Percentiles rank a stretch among this genome's conserved stretches.
Evolutionary conservation across 148 eudicot species (phyloP).

Genomic region (Rhododendron vialii): DNA sequence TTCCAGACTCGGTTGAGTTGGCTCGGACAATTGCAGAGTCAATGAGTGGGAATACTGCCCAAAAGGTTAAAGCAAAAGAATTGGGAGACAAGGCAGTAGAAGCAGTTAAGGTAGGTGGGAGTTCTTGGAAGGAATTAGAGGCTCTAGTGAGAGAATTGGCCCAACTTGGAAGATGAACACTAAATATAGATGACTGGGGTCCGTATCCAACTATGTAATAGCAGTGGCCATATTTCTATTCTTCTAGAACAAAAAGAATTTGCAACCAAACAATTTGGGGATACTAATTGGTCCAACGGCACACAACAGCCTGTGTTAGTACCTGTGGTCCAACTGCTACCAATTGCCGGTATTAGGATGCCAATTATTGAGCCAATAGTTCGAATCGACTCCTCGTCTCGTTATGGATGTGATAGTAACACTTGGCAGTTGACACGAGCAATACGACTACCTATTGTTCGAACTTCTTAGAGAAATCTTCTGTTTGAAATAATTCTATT

Average conservation of each 20-base stretch:
- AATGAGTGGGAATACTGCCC: conserved; percentile 17
- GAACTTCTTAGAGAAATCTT: background rate
- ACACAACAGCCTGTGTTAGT: background rate
- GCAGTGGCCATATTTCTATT: background rate
- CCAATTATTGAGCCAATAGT: background rate
- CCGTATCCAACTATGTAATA: background rate
- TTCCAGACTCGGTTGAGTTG: conserved; percentile 47
- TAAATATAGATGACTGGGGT: background rate
- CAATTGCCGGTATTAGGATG: background rate
- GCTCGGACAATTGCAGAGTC: conserved; percentile 32
- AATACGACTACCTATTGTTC: background rate
- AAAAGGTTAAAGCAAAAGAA: conserved; percentile 33
- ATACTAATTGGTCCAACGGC: background rate
- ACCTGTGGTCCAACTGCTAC: background rate
- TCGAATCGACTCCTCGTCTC: background rate
- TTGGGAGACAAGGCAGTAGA: conserved; percentile 37
- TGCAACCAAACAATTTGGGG: no score
- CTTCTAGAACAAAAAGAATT: no score
- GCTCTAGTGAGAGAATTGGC: conserved; percentile 34
- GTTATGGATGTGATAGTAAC: background rate
- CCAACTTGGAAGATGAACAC: conserved; percentile 4
- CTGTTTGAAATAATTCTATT: background rate
- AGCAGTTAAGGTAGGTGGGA: conserved; percentile 38
- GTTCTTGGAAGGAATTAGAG: conserved; percentile 32
- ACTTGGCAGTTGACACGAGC: background rate